Conservation (phyloP, 352 stramenopile genomes). For the Globisporangium perplexum region DNA sequence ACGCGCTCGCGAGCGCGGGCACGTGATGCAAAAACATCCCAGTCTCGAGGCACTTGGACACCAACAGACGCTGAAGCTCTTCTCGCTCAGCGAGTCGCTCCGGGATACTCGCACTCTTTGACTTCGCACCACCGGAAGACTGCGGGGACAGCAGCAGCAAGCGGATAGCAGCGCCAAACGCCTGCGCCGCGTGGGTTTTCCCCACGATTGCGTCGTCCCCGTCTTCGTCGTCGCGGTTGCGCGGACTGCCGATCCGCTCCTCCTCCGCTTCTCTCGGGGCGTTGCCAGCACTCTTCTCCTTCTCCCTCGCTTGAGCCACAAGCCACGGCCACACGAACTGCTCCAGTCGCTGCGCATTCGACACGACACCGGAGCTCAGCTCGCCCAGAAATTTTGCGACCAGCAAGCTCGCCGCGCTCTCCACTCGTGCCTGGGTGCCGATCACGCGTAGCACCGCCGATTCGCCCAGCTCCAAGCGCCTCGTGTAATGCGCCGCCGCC, state of each 20-base stretch:
- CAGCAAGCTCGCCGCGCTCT: conserved; percentile 16
- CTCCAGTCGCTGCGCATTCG: conserved; percentile 27
- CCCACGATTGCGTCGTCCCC: background rate
- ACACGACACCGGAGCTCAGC: conserved; percentile 24
- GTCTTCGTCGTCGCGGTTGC: background rate
- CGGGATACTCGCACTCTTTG: conserved; percentile 14
- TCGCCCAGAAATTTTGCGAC: conserved; percentile 59
- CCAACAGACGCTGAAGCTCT: conserved; percentile 39
- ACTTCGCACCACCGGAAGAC: conserved; percentile 6
- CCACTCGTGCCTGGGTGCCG: background rate
- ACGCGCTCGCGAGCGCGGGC: conserved; percentile 17
- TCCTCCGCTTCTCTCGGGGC: background rate
- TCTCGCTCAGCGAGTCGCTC: conserved; percentile 26
- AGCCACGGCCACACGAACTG: conserved; percentile 63
- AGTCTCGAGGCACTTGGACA: conserved; percentile 26
- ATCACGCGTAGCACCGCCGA: conserved; percentile 11
- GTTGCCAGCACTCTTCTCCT: background rate
- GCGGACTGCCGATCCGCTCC: background rate
- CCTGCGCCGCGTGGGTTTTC: conserved; percentile 6
- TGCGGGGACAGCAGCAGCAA: conserved; percentile 11
- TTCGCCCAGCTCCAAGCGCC: conserved; percentile 31
- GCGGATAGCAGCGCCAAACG: conserved; percentile 14
- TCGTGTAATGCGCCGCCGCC: conserved; percentile 64
- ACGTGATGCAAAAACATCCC: conserved; percentile 38
- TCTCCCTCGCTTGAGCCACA: conserved; percentile 4